Conservation (phyloP, 2,329 filamentous ascomycete species). For the Pseudogymnoascus sp. region DNA sequence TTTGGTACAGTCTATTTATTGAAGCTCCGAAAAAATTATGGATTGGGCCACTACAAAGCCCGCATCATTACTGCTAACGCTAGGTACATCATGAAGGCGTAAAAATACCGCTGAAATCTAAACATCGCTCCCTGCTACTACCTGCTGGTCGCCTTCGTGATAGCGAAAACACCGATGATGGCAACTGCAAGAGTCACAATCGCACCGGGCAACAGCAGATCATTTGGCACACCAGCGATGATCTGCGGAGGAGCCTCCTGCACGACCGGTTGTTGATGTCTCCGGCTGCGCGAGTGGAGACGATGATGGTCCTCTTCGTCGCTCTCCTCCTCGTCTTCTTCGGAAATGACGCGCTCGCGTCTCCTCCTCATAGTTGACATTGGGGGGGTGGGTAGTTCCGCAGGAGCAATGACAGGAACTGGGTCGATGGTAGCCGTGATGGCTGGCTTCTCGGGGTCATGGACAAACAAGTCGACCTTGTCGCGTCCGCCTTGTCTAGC, state of each 20-base stretch:
- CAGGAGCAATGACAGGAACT: slow-evolving; percentile 46
- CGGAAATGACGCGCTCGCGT: slow-evolving; percentile 34
- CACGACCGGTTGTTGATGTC: slow-evolving; percentile 31
- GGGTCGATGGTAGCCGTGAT: slow-evolving; percentile 58
- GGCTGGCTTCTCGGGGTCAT: slow-evolving; percentile 85
- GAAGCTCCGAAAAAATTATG: not conserved
- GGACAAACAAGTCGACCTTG: slow-evolving; percentile 95
- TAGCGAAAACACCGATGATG: slow-evolving; percentile 85
- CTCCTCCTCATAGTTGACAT: slow-evolving; percentile 47
- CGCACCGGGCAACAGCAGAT: slow-evolving; percentile 83
- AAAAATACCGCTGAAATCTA: slow-evolving; percentile 8
- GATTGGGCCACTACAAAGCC: not conserved
- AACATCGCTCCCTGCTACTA: slow-evolving; percentile 20
- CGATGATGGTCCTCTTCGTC: slow-evolving; percentile 32
- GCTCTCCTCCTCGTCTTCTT: slow-evolving; percentile 50
- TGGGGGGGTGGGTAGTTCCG: slow-evolving; percentile 40
- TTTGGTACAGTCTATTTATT: slow-evolving; percentile 7
- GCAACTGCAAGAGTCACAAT: slow-evolving; percentile 93
- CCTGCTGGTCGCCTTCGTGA: slow-evolving; percentile 58
- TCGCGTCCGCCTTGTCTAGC: slow-evolving; percentile 71
- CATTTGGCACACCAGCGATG: slow-evolving; percentile 87
- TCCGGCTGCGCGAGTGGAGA: slow-evolving; percentile 14
- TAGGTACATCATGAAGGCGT: slow-evolving; percentile 9
- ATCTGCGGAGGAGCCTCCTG: slow-evolving; percentile 53
- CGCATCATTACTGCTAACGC: slow-evolving; percentile 4